Base-by-base conservation (phyloP, 2,329 filamentous ascomycete genomes). In the Fusarium odoratissimum region DNA sequence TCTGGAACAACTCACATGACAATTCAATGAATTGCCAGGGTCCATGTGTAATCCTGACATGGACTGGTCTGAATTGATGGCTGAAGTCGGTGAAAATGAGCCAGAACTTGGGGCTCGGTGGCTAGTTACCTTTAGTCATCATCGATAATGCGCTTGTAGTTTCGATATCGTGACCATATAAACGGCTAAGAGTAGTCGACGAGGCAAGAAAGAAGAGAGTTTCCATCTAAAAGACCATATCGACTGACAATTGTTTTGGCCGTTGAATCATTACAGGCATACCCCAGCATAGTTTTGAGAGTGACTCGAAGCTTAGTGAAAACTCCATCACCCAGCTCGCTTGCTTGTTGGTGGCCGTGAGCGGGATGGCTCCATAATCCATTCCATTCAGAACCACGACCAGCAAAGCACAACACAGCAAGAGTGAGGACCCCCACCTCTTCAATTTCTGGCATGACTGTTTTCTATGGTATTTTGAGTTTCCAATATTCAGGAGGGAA, bases 281-380 rank as follows among this genome's bases (percentile, higher is more conserved):
- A 71, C 56, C 74, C 74, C 52, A 63, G 64, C 49, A 60, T 52
- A 30, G 58, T 54, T 33, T 61, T 60, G 45, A 64, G 61, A 48
- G 45, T 51, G 54, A 45, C 45, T 54, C 46, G 49, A 73, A 60
- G 52, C 51, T 71, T 57, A 52, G 71, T 71, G 55, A 55, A 69
- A 69, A 68, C 60, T 63, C 63, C 63, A 71, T 74, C 63, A 51
- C 58, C 64, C 64, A 73, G 67, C 58, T 75, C 55, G 52, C 58
- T 67, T 66, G 70, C 66, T 73, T 67, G 58, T 63, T 72, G 62
- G 73, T 62, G 52, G 55, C 38, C 56, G 59, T 73, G 68, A 41
- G 55, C 62, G 56, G 57, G 55, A 72, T 57, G 42, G 68, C 67
- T 68, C 69, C 67, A 71, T 67, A 55, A 59, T 51, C 60, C 65